Base-by-base conservation (phyloP, 2,329 filamentous ascomycete genomes). In the Cadophora malorum region DNA sequence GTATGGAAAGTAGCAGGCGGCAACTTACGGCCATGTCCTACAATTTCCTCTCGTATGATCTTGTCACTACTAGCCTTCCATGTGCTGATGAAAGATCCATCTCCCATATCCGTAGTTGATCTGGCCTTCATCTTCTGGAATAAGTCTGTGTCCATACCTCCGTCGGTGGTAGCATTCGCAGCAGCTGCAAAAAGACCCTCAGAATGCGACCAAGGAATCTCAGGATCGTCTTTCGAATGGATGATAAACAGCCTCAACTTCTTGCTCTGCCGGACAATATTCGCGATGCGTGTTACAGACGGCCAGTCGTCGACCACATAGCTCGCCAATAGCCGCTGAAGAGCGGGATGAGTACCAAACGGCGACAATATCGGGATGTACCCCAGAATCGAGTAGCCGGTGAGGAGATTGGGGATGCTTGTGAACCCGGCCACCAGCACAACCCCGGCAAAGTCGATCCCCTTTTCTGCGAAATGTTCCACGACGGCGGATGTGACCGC, bases 301-400 rank as follows among this genome's bases (percentile, higher is more conserved):
- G 88, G 84, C 96, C 96, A 99, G 68, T 85, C 89, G 75, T 98
- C 95, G n/a, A 91, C 82, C 14, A 97, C 85, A 64, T 86, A 85
- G 9, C 81, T 78, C 21, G 88, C 82, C 7, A 96, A 81, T 74
- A 86, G 85, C 4, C 83, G 81, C 59, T 91, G 81, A 19, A 94
- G 76, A 14, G 83, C 82, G 0, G 92, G 91, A 77, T 91, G 91
- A 2, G 83, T 80, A 7, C 86, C 82, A 2, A 97, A 83, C 0
- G 94, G 94, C 0, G 89, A 88, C n/a, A 97, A 83, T 6, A 97
- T 81, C 0, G 94, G 94, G 19, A 97, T 81, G 4, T 91, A 76
- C 1, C 94, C 95, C n/a, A 85, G 89, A 47, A 96, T 88, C 25
- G 89, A 88, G 78, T 97, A 98, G 6, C 14, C 90, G 10, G 90